Conservation (phyloP, 306 rosid species). For the Dalbergia cultrata region DNA sequence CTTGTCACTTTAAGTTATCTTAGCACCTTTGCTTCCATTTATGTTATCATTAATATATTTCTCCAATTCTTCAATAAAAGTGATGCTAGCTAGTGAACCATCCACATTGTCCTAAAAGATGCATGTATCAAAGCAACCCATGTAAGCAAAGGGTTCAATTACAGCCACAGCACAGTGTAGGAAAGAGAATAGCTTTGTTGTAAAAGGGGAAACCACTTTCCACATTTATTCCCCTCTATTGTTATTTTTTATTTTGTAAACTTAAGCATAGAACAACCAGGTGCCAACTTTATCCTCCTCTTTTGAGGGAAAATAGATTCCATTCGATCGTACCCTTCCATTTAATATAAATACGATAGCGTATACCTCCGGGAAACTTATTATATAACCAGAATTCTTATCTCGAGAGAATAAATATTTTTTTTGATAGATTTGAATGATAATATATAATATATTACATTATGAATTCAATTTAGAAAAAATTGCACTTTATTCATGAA, state of each 20-base stretch:
- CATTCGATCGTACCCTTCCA: slow-evolving; percentile 56
- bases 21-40: slow-evolving; percentile 30
- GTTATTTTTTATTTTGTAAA: slow-evolving; percentile 14
- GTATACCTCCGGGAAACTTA: background rate
- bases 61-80: slow-evolving; percentile 14
- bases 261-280: slow-evolving; percentile 38
- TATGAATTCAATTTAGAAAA: too few species aligned
- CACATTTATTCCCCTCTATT: slow-evolving; percentile 46
- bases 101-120: slow-evolving; percentile 55
- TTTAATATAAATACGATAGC: slow-evolving; percentile 2
- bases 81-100: slow-evolving; percentile 39
- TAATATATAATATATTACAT: too few species aligned
- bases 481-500: too few species aligned
- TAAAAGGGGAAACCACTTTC: slow-evolving; percentile 72
- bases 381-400: background rate
- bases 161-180: slow-evolving; percentile 46
- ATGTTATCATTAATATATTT: slow-evolving; percentile 12
- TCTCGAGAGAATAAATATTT: background rate
- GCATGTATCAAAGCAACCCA: slow-evolving; percentile 40
- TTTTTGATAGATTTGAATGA: background rate
- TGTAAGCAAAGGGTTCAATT: slow-evolving; percentile 50
- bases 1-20: slow-evolving; percentile 14
- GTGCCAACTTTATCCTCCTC: slow-evolving; percentile 65
- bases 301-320: slow-evolving; percentile 67
- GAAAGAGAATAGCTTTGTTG: slow-evolving; percentile 55